Conservation (phyloP, 306 rosid genomes). For the Begonia masoniana region DNA sequence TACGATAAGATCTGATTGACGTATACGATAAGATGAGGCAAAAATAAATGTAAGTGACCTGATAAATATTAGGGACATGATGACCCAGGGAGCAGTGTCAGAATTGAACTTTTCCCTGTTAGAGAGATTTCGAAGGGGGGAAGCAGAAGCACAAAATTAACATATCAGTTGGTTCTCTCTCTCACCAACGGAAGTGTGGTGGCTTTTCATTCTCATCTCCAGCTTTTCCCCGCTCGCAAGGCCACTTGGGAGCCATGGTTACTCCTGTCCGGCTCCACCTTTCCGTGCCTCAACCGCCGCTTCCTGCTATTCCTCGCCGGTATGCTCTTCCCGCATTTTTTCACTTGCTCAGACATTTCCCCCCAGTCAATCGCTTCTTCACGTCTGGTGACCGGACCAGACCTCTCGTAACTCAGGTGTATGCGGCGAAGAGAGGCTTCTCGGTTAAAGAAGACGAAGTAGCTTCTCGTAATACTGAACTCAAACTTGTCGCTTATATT, state of each 20-base stretch:
- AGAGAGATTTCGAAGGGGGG: too few relatives aligned
- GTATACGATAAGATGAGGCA: too few relatives aligned
- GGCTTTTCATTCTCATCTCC: too few relatives aligned
- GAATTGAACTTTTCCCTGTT: too few relatives aligned
- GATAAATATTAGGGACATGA: too few relatives aligned
- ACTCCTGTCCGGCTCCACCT: constrained; percentile 18
- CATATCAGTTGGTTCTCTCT: too few relatives aligned
- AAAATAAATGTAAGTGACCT: too few relatives aligned
- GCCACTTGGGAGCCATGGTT: constrained; percentile 30
- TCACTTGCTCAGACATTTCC: constrained; percentile 10
- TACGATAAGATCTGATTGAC: too few relatives aligned
- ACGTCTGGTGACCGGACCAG: constrained; percentile 7
- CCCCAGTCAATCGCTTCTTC: constrained; percentile 14
- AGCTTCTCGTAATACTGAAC: constrained; percentile 45
- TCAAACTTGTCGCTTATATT: constrained; percentile 3
- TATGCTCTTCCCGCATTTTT: constrained; percentile 20
- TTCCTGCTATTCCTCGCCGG: constrained; percentile 13
- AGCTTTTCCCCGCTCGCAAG: too few relatives aligned
- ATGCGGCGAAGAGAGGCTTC: constrained; percentile 39
- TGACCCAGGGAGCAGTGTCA: too few relatives aligned
- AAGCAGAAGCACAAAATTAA: too few relatives aligned
- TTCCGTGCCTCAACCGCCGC: constrained; percentile 8
- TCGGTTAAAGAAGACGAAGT: constrained; percentile 37
- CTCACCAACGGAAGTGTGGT: too few relatives aligned
- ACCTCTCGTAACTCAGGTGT: constrained; percentile 12